Evolutionary conservation across 75 land plant species (phyloP).

Genomic region (Pinus albicaulis): DNA sequence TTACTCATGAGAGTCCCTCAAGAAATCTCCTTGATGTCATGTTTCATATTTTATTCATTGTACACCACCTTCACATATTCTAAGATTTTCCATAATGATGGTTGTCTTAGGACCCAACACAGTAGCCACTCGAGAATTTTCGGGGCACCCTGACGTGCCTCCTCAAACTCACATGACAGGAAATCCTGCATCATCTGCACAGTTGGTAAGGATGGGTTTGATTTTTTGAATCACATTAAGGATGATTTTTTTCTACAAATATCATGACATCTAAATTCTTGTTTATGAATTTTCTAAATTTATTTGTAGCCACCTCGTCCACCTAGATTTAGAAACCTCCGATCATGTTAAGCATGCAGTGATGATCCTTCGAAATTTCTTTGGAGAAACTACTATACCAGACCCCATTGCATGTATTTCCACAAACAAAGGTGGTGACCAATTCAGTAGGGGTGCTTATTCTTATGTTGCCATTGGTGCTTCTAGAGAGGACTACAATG

Average conservation of each 20-base stretch:
- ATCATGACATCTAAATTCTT: neutral
- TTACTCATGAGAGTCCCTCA: no score
- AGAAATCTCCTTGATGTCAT: neutral
- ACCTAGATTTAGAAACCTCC: no score
- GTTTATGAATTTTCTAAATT: neutral
- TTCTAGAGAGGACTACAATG: no score
- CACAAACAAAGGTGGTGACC: no score
- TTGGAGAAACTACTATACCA: no score
- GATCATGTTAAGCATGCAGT: no score
- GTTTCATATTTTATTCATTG: neutral
- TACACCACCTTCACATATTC: neutral
- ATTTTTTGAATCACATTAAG: neutral
- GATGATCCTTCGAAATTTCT: no score
- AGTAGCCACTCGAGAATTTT: neutral
- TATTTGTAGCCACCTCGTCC: conserved; percentile 26
- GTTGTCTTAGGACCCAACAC: neutral
- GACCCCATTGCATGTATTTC: no score
- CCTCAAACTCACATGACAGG: conserved; percentile 8
- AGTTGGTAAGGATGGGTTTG: neutral
- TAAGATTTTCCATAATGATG: neutral
- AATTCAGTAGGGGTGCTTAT: no score
- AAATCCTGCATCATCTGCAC: neutral
- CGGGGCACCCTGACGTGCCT: conserved; percentile 2
- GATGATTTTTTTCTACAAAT: neutral
- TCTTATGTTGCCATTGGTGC: no score